Conservation (phyloP, 179 eudicot genomes). For the Pouteria campechiana region DNA sequence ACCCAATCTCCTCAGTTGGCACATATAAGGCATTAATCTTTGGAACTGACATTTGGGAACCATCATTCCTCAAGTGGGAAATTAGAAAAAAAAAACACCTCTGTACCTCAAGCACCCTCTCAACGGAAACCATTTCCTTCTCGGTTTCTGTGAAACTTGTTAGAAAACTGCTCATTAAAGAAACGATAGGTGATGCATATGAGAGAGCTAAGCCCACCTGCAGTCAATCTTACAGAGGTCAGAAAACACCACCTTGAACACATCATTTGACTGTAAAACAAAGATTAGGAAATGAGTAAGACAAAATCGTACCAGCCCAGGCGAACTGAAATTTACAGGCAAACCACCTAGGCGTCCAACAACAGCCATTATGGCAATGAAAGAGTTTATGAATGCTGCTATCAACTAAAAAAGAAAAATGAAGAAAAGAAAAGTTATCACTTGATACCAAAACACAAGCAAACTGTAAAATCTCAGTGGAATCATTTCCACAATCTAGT, state of each 20-base stretch:
- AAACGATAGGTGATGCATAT: conserved; percentile 86
- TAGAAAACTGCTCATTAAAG: conserved; percentile 76
- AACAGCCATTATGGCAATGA: conserved; percentile 74
- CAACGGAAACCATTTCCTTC: conserved; percentile 96
- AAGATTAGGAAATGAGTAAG: neutral
- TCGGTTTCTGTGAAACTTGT: conserved; percentile 95
- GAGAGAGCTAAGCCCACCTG: conserved; percentile 97
- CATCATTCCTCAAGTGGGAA: neutral
- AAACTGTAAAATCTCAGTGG: neutral
- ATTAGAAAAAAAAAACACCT: neutral
- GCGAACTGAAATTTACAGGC: conserved; percentile 68
- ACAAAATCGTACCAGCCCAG: conserved; percentile 63
- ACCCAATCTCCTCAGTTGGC: no score
- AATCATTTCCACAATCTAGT: neutral
- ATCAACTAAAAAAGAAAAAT: conserved; percentile 34
- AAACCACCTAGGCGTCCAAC: conserved; percentile 57
- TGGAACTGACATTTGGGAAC: no score
- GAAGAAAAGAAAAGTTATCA: neutral
- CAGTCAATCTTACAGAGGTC: conserved; percentile 1
- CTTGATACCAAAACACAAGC: conserved; percentile 5
- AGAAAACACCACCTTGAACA: neutral
- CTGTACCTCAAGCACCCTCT: conserved; percentile 76
- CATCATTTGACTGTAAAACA: neutral
- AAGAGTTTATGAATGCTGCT: conserved; percentile 77
- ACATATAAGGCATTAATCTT: no score